A percentile compares a stretch with the other conserved stretches of the same genome.
Conservation (phyloP, 2,329 filamentous ascomycete genomes). For the Ophiostoma australiae region DNA sequence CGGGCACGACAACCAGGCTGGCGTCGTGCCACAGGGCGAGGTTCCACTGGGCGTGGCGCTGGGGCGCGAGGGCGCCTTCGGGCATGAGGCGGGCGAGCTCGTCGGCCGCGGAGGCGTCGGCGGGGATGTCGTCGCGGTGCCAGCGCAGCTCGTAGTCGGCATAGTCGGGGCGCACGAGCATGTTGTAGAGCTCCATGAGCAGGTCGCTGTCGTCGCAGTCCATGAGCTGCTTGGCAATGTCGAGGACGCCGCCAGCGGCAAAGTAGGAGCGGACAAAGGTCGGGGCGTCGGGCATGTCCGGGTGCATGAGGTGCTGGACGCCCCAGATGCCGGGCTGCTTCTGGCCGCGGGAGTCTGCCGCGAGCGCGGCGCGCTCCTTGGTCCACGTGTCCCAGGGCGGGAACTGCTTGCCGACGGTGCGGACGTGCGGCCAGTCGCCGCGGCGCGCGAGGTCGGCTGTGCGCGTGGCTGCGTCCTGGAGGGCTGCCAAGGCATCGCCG, state of each 20-base stretch:
- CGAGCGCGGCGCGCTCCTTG: conserved; percentile 38
- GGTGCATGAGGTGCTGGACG: conserved; percentile 79
- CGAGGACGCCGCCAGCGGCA: conserved; percentile 55
- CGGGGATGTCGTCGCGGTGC: conserved; percentile 79
- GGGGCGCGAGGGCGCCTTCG: conserved; percentile 38
- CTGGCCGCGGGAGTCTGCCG: conserved; percentile 23
- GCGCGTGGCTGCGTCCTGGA: conserved; percentile 55
- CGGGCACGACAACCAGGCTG: conserved; percentile 70
- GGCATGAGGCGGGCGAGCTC: conserved; percentile 55
- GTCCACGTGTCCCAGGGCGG: conserved; percentile 67
- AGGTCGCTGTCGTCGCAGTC: conserved; percentile 53
- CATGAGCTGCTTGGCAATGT: conserved; percentile 61
- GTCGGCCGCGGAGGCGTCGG: conserved; percentile 59
- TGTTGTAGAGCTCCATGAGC: conserved; percentile 83
- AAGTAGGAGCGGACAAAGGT: conserved; percentile 70
- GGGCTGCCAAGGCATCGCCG: conserved; percentile 46
- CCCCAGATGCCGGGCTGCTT: conserved; percentile 72
- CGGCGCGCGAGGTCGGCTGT: conserved; percentile 58
- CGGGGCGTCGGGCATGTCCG: conserved; percentile 53
- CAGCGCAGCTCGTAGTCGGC: conserved; percentile 69
- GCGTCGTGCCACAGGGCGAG: conserved; percentile 71
- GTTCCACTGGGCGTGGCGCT: conserved; percentile 82
- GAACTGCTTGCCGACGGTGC: conserved; percentile 85
- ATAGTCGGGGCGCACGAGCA: conserved; percentile 67
- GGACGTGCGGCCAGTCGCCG: conserved; percentile 76